These are phyloP conservation scores for Rhizopogon sp. DNA, from an alignment of 768 basidiomycete species.

Conservation along the genomic window DNA sequence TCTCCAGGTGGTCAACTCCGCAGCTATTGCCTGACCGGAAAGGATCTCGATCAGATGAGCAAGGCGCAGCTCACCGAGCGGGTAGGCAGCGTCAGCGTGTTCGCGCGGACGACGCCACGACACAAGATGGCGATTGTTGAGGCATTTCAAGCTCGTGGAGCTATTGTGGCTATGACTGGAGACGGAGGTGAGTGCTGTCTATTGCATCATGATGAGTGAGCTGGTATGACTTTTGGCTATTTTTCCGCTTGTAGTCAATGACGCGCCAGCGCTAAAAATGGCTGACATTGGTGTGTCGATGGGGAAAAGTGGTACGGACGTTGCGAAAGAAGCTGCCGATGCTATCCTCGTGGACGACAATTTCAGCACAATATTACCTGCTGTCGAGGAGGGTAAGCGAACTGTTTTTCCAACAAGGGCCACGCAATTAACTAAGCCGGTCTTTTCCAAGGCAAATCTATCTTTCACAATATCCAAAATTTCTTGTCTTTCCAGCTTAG, in stretches of 20 bases:
- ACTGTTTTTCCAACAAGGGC: not conserved
- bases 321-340: constrained; percentile 97
- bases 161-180: constrained; percentile 95
- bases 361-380: constrained; percentile 90
- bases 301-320: constrained; percentile 98
- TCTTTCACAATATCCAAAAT: constrained; percentile 98
- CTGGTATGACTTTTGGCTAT: not conserved
- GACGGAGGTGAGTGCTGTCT: constrained; percentile 68
- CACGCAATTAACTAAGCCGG: not conserved
- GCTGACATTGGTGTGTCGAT: constrained; percentile 97
- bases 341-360: constrained; percentile 97
- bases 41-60: constrained; percentile 80
- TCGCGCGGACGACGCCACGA: constrained; percentile 92
- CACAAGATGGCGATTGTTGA: constrained; percentile 98
- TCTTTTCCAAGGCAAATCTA: constrained; percentile 71
- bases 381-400: constrained; percentile 80
- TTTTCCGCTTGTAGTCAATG: constrained; percentile 60
- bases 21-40: constrained; percentile 67
- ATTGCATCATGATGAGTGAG: not conserved
- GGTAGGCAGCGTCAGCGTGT: constrained; percentile 80
- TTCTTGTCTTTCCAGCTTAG: constrained; percentile 96
- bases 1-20: constrained; percentile 19
- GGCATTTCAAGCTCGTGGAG: constrained; percentile 86
- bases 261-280: constrained; percentile 95
- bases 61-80: constrained; percentile 78